Conservation (phyloP, 2,329 filamentous ascomycete genomes). For the Colletotrichum liaoningense region DNA sequence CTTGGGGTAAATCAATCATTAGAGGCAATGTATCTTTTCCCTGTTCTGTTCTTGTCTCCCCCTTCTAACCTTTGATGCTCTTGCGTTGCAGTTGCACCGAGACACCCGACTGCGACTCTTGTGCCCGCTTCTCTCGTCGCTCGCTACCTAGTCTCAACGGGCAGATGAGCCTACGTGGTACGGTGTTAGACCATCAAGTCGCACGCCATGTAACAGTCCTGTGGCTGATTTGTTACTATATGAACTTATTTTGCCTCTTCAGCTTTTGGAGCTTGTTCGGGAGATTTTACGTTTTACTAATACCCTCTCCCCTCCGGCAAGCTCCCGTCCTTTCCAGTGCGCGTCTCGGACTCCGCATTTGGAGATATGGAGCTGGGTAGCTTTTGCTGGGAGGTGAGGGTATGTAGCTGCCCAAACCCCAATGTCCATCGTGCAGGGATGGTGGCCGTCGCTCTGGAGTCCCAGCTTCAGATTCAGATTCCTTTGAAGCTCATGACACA, state of each 20-base stretch:
- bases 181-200: not conserved
- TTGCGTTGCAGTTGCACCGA: slow-evolving; percentile 25
- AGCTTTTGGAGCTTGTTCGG: not conserved
- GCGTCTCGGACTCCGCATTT: slow-evolving; percentile 32
- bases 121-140: slow-evolving; percentile 6
- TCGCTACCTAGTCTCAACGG: not conserved
- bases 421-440: slow-evolving; percentile 9
- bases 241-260: not conserved
- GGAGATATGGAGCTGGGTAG: slow-evolving; percentile 19
- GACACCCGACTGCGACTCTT: slow-evolving; percentile 26
- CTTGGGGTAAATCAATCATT: not conserved
- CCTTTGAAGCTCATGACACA: slow-evolving; percentile 8
- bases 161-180: slow-evolving; percentile 11
- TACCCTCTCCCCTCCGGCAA: slow-evolving; percentile 16
- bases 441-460: slow-evolving; percentile 1
- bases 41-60: not conserved
- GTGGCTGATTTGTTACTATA: slow-evolving; percentile 2
- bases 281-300: slow-evolving; percentile 19
- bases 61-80: not conserved
- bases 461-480: slow-evolving; percentile 3
- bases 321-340: slow-evolving; percentile 22
- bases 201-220: slow-evolving; percentile 24
- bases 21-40: not conserved
- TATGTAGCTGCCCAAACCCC: not conserved
- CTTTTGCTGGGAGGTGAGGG: not conserved